These are phyloP conservation scores for Dillenia turbinata DNA, from an alignment of 164 flowering plant genomes.

Conservation along the genomic window DNA sequence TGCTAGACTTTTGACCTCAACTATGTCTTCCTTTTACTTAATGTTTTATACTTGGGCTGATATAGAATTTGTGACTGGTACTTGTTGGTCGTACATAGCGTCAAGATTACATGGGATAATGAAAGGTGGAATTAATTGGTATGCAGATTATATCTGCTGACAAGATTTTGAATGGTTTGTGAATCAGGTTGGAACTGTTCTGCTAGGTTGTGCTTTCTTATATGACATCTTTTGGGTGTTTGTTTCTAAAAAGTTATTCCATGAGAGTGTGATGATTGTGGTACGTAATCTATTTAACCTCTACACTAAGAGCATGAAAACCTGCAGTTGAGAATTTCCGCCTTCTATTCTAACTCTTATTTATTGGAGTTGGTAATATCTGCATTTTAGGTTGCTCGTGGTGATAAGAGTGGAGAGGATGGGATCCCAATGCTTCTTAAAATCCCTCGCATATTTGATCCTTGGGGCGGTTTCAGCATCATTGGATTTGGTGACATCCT, in stretches of 20 bases:
- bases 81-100: too few relatives aligned
- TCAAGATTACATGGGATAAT: too few relatives aligned
- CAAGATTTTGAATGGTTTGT: not conserved
- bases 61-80: too few relatives aligned
- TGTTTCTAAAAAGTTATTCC: constrained; percentile 73
- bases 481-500: constrained; percentile 79
- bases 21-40: too few relatives aligned
- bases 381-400: constrained; percentile 52
- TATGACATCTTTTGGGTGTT: constrained; percentile 99
- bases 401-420: constrained; percentile 60
- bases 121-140: too few relatives aligned
- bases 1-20: too few relatives aligned
- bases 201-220: constrained; percentile 90
- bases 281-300: constrained; percentile 36
- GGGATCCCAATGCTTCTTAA: constrained; percentile 73
- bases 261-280: constrained; percentile 98
- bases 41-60: too few relatives aligned
- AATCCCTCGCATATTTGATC: constrained; percentile 70
- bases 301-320: not conserved
- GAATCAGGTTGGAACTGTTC: constrained; percentile 92
- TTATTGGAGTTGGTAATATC: not conserved
- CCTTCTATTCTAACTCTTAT: not conserved
- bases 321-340: not conserved
- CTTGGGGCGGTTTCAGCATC: constrained; percentile 76
- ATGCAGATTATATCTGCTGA: too few relatives aligned